Conservation (phyloP, 257 asterid species). For the Fraxinus cuspidata region DNA sequence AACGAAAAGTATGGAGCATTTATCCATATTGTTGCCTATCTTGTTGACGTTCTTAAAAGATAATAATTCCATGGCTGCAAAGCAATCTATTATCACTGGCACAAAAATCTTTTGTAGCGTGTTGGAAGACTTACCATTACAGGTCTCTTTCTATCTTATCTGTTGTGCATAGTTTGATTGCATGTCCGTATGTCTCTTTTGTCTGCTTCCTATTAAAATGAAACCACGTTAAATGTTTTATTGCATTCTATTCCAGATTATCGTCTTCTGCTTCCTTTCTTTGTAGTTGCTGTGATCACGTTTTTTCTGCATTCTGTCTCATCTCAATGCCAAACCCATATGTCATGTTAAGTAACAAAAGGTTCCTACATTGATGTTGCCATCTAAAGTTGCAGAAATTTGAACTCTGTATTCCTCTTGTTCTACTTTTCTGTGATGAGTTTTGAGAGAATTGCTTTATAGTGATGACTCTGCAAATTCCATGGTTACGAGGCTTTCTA, state of each 20-base stretch:
- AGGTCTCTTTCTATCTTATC: conserved; percentile 53
- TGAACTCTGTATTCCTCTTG: not conserved
- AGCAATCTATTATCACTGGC: conserved; percentile 74
- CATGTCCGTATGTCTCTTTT: not conserved
- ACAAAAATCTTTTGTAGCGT: conserved; percentile 58
- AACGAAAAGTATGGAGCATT: conserved; percentile 59
- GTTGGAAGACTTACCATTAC: conserved; percentile 79
- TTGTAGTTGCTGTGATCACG: conserved; percentile 15
- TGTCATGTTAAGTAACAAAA: not conserved
- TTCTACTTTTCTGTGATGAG: not conserved
- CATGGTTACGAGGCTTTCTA: not conserved
- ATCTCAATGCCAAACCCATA: not conserved
- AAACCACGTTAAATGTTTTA: conserved; percentile 1
- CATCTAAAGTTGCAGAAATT: not conserved
- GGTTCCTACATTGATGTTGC: not conserved
- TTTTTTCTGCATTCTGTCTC: not conserved
- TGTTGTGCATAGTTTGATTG: not conserved
- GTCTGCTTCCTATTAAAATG: conserved; percentile 5
- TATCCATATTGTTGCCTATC: conserved; percentile 62
- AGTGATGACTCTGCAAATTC: not conserved
- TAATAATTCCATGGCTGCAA: conserved; percentile 55
- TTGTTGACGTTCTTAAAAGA: conserved; percentile 67
- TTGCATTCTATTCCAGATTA: not conserved
- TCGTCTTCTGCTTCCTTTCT: conserved; percentile 5
- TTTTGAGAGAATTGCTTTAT: not conserved